These are phyloP conservation scores for Pseudotsuga menziesii DNA, from an alignment of 75 land plant genomes.

Conservation along the genomic window DNA sequence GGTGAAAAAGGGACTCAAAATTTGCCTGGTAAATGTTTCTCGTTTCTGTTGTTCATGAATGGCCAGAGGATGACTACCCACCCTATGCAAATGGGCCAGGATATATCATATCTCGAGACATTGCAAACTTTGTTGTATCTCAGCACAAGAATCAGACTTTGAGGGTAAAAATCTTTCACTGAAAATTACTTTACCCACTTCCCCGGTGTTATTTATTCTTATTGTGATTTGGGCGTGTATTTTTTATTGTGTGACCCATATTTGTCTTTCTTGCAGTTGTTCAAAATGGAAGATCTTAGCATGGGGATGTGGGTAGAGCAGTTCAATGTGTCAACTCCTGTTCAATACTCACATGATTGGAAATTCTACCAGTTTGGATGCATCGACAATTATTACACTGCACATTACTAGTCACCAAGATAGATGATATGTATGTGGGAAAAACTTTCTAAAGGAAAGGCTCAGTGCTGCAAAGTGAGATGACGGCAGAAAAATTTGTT, in stretches of 20 bases:
- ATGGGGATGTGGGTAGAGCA: too few species aligned
- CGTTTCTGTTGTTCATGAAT: slow-evolving; percentile 50
- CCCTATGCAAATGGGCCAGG: slow-evolving; percentile 89
- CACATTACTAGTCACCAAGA: too few species aligned
- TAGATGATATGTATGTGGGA: too few species aligned
- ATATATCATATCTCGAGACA: slow-evolving; percentile 59
- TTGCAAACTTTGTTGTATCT: slow-evolving; percentile 52
- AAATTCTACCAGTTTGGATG: too few species aligned
- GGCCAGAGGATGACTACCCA: slow-evolving; percentile 88
- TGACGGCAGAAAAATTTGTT: too few species aligned
- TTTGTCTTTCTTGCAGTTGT: slow-evolving; percentile 39
- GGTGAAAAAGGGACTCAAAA: too few species aligned
- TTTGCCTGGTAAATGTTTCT: background rate
- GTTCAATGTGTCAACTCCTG: too few species aligned
- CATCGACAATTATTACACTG: too few species aligned
- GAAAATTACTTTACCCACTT: background rate
- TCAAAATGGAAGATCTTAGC: too few species aligned
- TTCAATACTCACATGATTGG: too few species aligned
- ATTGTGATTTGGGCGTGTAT: background rate
- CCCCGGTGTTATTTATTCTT: background rate
- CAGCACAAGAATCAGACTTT: slow-evolving; percentile 42
- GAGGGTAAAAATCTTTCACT: slow-evolving; percentile 27
- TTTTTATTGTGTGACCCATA: background rate
- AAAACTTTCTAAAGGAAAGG: too few species aligned
- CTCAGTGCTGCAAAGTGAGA: too few species aligned